Base-by-base conservation (phyloP, 2,329 filamentous ascomycete genomes). In the Xylariaceae sp. region DNA sequence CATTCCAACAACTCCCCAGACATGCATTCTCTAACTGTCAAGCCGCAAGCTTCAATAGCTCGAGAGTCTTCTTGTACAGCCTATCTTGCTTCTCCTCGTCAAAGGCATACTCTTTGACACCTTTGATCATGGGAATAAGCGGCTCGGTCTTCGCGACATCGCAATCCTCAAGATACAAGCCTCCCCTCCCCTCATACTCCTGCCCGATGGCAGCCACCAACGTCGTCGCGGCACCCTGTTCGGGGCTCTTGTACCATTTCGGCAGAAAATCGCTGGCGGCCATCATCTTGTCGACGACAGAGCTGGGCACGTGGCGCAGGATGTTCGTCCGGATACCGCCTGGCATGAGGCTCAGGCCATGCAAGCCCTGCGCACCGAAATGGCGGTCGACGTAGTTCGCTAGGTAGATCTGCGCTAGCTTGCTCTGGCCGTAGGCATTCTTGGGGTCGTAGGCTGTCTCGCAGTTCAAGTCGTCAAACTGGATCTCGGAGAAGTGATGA, bases 401-500 rank as follows among this genome's bases (percentile, higher is more conserved):
- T n/a, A n/a, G n/a, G 13, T 20, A 37, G 35, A 37, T 37, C 13
- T 15, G 3, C 10, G 35, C 13, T 18, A 20, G 13, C 18, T 37
- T 37, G 4, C n/a, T 16, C 10, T 37, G 35, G 16, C 35, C 35
- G 35, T 37, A 37, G 9, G 13, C 35, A 9, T 5, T 10, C 39
- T 21, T 23, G 4, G 3, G 9, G 20, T 6, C 13, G 21, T 41
- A 41, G 3, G 39, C 21, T 10, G 10, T 3, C 35, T 39, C 35
- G 4, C 21, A 41, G 5, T 41, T 21, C 9, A 26, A 13, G 18
- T 41, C 39, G 18, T 41, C 43, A 21, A 35, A 47, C 3, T 15
- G n/a, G 3, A 47, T 23, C 8, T 20, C 18, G n/a, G 23, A 29
- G 18, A 21, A 35, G 7, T 70, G 70, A 58, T 81, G 77, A 8